Evolutionary conservation across 2,329 filamentous ascomycete genomes (phyloP), one percentile per base, ranked within the genome.

Genomic region (Trichoderma pleuroti): DNA sequence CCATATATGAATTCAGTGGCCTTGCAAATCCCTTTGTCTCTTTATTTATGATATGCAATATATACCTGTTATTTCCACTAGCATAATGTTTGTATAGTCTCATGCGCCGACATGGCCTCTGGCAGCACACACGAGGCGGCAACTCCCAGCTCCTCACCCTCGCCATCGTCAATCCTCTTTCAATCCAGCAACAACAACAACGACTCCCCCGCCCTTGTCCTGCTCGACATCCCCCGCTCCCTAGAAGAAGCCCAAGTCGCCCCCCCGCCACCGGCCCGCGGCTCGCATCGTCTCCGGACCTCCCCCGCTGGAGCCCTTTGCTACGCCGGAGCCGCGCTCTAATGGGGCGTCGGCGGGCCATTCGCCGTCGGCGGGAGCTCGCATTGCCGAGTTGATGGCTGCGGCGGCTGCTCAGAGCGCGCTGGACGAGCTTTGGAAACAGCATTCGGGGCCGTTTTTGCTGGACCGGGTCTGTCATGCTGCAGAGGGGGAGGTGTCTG

Each of bases 211-310:
- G 83, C 85, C 59, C 79, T 90, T 67, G 82, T 88, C 26, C 78
- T 93, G 30, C 78, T 94, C 65, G 92, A 94, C 76, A 87, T 93
- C 59, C 91, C 92, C 28, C 82, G 84, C 21, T 92, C 92, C 2
- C 86, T 94, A 49, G 89, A 92, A 74, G 84, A 88, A 72, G 88
- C 87, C 21, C 92, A 94, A 79, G 84, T 85, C 39, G n/a, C 81
- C 81, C 14, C 77, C 81, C 8, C 80, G 79, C 34, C 75, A 82
- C 39, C 71, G 74, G 26, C 78, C 81, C 68, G 72, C 73, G 62
- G 80, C 82, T 64, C 82, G 82, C 70, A 80, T 89, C 60, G 74
- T 85, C 72, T 87, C 86, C 54, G 81, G 78, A 70, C 75, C 76
- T 72, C 84, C 83, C 70, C 80, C 78, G 75, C 83, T 76, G 72